These are phyloP conservation scores for Hermanozyma aechmeae DNA, from an alignment of 805 yeast genomes.

Conservation along the genomic window DNA sequence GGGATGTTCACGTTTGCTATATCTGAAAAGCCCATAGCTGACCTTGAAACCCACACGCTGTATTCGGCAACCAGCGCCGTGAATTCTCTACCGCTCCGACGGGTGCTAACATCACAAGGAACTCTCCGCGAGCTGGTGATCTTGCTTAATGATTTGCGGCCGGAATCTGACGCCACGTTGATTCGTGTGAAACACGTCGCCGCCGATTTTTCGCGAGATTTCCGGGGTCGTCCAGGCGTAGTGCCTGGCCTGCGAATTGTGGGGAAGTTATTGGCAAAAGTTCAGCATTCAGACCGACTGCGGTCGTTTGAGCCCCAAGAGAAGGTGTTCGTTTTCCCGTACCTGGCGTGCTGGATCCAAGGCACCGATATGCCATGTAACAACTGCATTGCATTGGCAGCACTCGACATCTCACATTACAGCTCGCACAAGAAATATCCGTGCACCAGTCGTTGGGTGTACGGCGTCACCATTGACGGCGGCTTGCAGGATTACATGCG, in stretches of 20 bases:
- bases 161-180: conserved; percentile 9
- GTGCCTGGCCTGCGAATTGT: neutral
- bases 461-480: conserved; percentile 28
- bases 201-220: conserved; percentile 18
- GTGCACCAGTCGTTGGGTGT: conserved; percentile 16
- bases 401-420: too few relatives aligned
- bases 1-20: neutral
- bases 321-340: neutral
- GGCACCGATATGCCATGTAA: neutral
- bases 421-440: conserved; percentile 8
- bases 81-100: conserved; percentile 7
- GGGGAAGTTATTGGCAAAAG: neutral
- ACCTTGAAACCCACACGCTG: conserved; percentile 3
- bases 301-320: neutral
- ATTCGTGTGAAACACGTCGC: conserved; percentile 20
- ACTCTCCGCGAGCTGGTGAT: conserved; percentile 6
- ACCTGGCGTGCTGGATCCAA: conserved; percentile 1
- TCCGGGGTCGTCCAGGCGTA: conserved; percentile 2
- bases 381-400: too few relatives aligned
- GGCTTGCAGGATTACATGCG: conserved; percentile 30
- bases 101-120: conserved; percentile 1
- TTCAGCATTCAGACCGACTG: neutral
- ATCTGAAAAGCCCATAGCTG: conserved; percentile 1
- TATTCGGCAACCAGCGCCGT: conserved; percentile 4
- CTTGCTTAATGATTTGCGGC: conserved; percentile 3